Conservation (phyloP, 208 protist genomes). For the Phytomonas francai region DNA sequence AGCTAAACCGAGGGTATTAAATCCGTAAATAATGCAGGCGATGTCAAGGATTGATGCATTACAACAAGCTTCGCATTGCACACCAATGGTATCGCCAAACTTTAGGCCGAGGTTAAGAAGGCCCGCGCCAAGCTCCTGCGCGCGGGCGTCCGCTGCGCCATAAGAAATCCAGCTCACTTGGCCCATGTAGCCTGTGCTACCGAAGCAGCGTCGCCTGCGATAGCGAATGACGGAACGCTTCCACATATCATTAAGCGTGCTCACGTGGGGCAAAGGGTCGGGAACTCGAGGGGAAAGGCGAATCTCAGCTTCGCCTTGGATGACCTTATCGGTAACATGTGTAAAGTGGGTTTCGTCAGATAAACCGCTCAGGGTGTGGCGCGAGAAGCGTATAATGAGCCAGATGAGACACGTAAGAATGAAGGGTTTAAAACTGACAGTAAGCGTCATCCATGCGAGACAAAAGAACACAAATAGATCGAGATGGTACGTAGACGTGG, state of each 20-base stretch:
- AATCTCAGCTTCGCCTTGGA: constrained; percentile 30
- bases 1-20: constrained; percentile 56
- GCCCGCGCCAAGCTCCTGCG: constrained; percentile 61
- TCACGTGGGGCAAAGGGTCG: constrained; percentile 29
- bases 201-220: constrained; percentile 54
- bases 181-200: constrained; percentile 33
- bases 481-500: constrained; percentile 33
- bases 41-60: constrained; percentile 59
- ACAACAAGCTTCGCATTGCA: constrained; percentile 57
- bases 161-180: constrained; percentile 68
- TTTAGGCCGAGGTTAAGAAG: constrained; percentile 44
- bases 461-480: constrained; percentile 29
- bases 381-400: constrained; percentile 28
- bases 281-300: constrained; percentile 17
- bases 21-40: constrained; percentile 60
- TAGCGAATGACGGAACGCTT: constrained; percentile 43
- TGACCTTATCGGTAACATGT: constrained; percentile 32
- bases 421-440: constrained; percentile 32
- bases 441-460: constrained; percentile 28
- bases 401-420: constrained; percentile 20
- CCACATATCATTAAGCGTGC: constrained; percentile 58
- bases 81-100: constrained; percentile 69
- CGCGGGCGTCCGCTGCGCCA: constrained; percentile 48
- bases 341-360: constrained; percentile 28
- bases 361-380: constrained; percentile 26